Evolutionary conservation across 768 basidiomycete species (phyloP).

Genomic region (Phylloporus rhodoxanthus): DNA sequence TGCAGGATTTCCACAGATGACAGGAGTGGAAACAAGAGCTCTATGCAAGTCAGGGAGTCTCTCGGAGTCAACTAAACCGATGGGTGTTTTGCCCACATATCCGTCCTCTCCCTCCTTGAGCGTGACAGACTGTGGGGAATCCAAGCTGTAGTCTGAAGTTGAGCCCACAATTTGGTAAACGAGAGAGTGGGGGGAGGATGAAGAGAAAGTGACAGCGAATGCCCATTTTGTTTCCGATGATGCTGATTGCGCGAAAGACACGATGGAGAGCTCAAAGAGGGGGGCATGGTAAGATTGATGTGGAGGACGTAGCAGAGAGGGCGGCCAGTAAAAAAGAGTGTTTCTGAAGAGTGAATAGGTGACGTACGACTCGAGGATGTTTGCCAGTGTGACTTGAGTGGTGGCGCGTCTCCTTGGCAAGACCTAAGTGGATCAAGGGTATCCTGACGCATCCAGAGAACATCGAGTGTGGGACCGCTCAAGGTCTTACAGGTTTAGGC

Average conservation of each 20-base stretch:
- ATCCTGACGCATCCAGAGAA: too few relatives aligned
- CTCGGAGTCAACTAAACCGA: constrained; percentile 28
- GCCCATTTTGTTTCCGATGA: constrained; percentile 21
- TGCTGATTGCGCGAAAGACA: constrained; percentile 20
- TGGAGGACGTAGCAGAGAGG: neutral
- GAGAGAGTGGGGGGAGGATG: constrained; percentile 26
- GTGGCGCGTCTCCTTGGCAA: too few relatives aligned
- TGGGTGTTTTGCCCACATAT: constrained; percentile 18
- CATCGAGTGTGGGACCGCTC: too few relatives aligned
- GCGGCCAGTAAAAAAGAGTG: neutral
- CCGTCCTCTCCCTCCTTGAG: constrained; percentile 27
- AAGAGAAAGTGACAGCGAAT: constrained; percentile 25
- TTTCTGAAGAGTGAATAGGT: neutral
- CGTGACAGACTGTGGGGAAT: constrained; percentile 31
- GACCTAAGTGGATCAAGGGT: too few relatives aligned
- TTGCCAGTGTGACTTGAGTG: too few relatives aligned
- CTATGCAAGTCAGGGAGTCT: constrained; percentile 23
- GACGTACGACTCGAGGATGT: neutral
- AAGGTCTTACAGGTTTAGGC: too few relatives aligned
- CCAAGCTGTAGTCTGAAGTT: constrained; percentile 23
- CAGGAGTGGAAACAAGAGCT: constrained; percentile 22
- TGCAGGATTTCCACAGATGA: constrained; percentile 23
- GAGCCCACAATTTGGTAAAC: constrained; percentile 29
- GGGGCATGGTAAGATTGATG: constrained; percentile 20
- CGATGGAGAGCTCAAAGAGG: constrained; percentile 31